Base-by-base conservation (phyloP, 2,329 filamentous ascomycete genomes). In the Cadophora malorum region DNA sequence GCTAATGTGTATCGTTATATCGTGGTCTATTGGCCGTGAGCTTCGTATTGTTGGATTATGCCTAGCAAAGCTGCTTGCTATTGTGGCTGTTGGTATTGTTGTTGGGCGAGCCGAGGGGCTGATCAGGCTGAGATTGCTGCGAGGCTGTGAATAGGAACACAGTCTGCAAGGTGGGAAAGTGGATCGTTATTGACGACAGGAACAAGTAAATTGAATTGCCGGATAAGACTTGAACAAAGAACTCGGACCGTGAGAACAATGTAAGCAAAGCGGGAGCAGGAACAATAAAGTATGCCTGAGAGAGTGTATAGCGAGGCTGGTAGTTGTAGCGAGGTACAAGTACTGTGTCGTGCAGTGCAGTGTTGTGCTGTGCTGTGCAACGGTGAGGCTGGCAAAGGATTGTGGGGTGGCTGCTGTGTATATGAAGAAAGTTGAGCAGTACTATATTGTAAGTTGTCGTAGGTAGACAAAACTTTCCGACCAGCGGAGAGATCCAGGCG, bases 31-130 rank as follows among this genome's bases (percentile, higher is more conserved):
- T 64, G 23, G 52, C 52, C 47, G 64, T 35, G 41, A 50, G 33
- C 38, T 71, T 55, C 45, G 56, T 70, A 68, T 70, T 73, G 71
- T 69, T 50, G 52, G 9, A 63, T 47, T 59, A 45, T 59, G 35
- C 56, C 56, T 59, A 25, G 35, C 56, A 59, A 59, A 59, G 10
- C 21, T 59, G 35, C 63, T 63, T 64, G 52, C n/a, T 65, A 66
- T 69, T 65, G 67, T 67, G 50, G 50, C 50, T 41, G 25, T 47
- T 35, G 63, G 35, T 52, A 59, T 58, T 66, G 64, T 47, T 50
- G 55, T 31, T 61, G 63, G 47, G 61, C 60, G 52, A 64, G 45
- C 23, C 58, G 49, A 50, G 33, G 50, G 59, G 50, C 21, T 66
- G 50, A 62, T 52, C 38, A 63, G 55, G 63, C 38, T 65, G 52